These are phyloP conservation scores for Exophiala aquamarina DNA, from an alignment of 2,329 filamentous ascomycete genomes.

Conservation along the genomic window DNA sequence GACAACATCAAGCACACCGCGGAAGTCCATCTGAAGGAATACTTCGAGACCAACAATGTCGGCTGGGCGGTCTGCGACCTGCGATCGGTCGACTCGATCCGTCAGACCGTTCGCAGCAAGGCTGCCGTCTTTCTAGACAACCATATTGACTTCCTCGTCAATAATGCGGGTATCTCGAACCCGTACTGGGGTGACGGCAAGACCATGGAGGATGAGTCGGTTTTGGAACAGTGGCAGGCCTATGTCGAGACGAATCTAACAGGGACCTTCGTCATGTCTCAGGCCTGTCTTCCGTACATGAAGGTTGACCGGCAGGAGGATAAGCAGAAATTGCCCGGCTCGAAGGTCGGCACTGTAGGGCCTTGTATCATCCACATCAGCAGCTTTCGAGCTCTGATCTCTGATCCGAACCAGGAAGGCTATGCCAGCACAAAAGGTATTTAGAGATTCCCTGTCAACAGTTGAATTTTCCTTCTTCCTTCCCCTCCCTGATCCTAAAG, in stretches of 20 bases:
- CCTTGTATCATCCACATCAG: conserved; percentile 50
- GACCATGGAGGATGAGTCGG: conserved; percentile 47
- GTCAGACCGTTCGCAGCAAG: conserved; percentile 34
- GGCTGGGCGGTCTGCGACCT: conserved; percentile 44
- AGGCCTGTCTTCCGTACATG: conserved; percentile 51
- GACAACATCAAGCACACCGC: conserved; percentile 41
- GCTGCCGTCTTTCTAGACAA: conserved; percentile 39
- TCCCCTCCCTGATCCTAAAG: no score
- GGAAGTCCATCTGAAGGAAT: conserved; percentile 32
- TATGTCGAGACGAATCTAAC: conserved; percentile 51
- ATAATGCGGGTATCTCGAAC: conserved; percentile 39
- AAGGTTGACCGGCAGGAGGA: conserved; percentile 30
- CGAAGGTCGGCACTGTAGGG: conserved; percentile 31
- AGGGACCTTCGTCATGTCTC: conserved; percentile 46
- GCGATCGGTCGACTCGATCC: conserved; percentile 38
- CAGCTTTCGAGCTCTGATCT: conserved; percentile 47
- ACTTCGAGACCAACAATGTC: conserved; percentile 32
- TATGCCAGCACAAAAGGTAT: conserved; percentile 44
- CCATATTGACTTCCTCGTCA: conserved; percentile 41
- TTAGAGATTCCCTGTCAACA: no score
- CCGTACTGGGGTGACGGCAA: conserved; percentile 45
- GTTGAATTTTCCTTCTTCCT: no score
- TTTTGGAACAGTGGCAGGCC: conserved; percentile 47
- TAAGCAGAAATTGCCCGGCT: conserved; percentile 24
- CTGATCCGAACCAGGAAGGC: conserved; percentile 50